These are phyloP conservation scores for Colletotrichum sp. DNA, from an alignment of 2,329 filamentous ascomycete species.

Conservation along the genomic window DNA sequence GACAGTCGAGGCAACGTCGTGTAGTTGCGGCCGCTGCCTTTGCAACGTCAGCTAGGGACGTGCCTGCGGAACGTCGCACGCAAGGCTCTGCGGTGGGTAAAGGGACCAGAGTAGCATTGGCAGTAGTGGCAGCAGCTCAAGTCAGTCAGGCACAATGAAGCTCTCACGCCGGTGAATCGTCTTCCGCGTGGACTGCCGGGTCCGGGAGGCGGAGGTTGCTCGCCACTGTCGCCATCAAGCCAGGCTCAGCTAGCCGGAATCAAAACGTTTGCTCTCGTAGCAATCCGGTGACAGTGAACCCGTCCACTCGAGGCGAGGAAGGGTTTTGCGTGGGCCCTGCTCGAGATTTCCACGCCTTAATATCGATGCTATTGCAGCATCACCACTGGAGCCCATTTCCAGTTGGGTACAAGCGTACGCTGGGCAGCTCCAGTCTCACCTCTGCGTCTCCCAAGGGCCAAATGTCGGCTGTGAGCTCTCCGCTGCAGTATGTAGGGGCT, in stretches of 20 bases:
- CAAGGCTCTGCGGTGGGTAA: background rate
- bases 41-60: background rate
- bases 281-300: background rate
- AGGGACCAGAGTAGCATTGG: background rate
- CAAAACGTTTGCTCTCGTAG: background rate
- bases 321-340: background rate
- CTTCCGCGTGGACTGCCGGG: background rate
- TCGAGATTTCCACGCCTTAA: background rate
- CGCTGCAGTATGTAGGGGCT: background rate
- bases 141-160: background rate
- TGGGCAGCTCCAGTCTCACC: background rate
- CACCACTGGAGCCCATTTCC: background rate
- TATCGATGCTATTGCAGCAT: conserved; percentile 15
- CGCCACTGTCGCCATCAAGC: background rate
- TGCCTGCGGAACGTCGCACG: background rate
- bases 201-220: background rate
- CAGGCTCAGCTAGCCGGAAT: background rate
- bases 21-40: background rate
- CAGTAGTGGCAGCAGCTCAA: background rate
- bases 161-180: background rate
- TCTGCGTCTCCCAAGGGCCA: background rate
- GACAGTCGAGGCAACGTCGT: background rate
- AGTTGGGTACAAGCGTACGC: background rate
- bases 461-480: background rate
- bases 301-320: background rate